These are phyloP conservation scores for Crucihimalaya himalaica DNA, from an alignment of 345 rosid species.

Conservation along the genomic window DNA sequence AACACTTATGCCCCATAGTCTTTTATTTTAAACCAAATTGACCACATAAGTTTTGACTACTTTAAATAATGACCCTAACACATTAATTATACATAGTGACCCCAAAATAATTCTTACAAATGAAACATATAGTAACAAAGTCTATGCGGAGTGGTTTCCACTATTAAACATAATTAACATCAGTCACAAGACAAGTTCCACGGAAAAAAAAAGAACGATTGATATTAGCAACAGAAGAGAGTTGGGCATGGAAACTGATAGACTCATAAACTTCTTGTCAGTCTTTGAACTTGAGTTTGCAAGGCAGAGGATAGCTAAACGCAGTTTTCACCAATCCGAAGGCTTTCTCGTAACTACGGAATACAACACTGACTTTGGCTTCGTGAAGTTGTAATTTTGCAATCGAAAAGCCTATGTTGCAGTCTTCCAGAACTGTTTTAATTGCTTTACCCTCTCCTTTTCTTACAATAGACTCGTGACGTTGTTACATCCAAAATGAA, in stretches of 20 bases:
- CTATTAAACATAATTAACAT: not conserved
- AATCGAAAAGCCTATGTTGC: not conserved
- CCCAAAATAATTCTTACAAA: too few relatives aligned
- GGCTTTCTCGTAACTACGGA: not conserved
- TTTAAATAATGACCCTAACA: too few relatives aligned
- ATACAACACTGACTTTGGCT: not conserved
- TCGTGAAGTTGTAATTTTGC: not conserved
- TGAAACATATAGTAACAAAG: not conserved
- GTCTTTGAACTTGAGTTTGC: not conserved
- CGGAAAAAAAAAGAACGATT: not conserved
- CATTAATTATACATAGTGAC: too few relatives aligned
- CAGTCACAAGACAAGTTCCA: slow-evolving; percentile 10
- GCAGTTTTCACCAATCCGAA: not conserved
- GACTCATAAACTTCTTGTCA: not conserved
- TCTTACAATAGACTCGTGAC: not conserved
- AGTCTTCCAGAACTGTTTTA: not conserved
- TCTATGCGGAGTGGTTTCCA: slow-evolving; percentile 9
- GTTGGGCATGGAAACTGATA: not conserved
- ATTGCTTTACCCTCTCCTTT: not conserved
- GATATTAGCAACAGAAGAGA: not conserved
- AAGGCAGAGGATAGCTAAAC: not conserved
- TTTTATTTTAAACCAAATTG: too few relatives aligned
- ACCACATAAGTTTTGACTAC: too few relatives aligned
- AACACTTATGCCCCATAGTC: too few relatives aligned
- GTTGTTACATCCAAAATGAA: too few relatives aligned